Conservation (phyloP, 176 grass and related monocot species). For the Puya raimondii region DNA sequence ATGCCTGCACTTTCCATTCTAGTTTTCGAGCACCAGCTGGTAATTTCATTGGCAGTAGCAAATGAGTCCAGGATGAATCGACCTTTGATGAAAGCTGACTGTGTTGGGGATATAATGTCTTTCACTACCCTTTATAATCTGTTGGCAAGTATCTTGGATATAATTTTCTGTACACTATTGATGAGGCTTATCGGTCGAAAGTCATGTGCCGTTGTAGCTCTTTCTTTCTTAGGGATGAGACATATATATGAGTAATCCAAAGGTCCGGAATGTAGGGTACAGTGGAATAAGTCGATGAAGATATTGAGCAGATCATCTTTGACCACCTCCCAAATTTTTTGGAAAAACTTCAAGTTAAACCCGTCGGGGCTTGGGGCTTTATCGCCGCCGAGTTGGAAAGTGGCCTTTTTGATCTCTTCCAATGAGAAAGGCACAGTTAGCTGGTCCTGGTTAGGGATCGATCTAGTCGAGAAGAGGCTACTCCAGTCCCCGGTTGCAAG, state of each 20-base stretch:
- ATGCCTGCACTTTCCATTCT: too few relatives aligned
- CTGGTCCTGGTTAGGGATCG: too few relatives aligned
- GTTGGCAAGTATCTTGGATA: too few relatives aligned
- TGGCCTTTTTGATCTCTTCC: not conserved
- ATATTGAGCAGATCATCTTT: not conserved
- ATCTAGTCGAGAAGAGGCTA: too few relatives aligned
- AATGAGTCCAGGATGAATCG: too few relatives aligned
- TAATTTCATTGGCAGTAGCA: too few relatives aligned
- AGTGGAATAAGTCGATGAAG: not conserved
- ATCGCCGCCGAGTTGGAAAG: not conserved
- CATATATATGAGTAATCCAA: not conserved
- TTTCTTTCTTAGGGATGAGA: not conserved
- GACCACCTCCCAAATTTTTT: not conserved
- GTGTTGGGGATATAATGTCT: too few relatives aligned
- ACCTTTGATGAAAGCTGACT: too few relatives aligned
- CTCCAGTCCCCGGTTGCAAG: too few relatives aligned
- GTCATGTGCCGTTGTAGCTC: not conserved
- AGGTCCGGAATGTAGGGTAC: fast-evolving
- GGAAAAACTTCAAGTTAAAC: not conserved
- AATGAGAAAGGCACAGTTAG: too few relatives aligned
- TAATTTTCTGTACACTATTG: not conserved
- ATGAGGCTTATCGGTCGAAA: not conserved
- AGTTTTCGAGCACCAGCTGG: too few relatives aligned
- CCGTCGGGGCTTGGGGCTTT: not conserved
- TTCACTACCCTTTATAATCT: not conserved